phyloP scores from a whole-genome alignment of 1,139 yeast genomes.

The Lodderomyces margitis region DNA sequence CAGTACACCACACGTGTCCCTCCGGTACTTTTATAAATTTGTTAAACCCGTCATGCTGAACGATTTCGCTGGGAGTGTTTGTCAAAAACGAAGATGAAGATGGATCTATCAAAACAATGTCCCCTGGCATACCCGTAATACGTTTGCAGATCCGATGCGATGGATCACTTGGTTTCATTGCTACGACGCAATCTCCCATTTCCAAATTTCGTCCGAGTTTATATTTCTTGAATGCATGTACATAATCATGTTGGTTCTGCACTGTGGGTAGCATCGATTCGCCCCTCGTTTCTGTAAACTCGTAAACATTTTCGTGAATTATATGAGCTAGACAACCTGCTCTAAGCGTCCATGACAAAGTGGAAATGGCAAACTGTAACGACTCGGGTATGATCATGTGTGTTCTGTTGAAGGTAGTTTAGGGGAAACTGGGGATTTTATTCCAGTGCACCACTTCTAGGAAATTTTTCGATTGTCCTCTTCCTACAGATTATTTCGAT shows the following conservation, averaged over 20 bases:
- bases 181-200: constrained; percentile 87
- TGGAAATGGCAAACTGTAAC: constrained; percentile 30
- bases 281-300: constrained; percentile 81
- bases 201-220: constrained; percentile 58
- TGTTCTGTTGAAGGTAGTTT: background rate
- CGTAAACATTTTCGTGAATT: constrained; percentile 64
- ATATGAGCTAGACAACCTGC: constrained; percentile 71
- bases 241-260: constrained; percentile 71
- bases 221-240: constrained; percentile 66
- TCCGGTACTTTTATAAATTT: constrained; percentile 69
- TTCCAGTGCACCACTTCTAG: no score
- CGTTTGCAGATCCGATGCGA: constrained; percentile 85
- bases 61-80: constrained; percentile 27
- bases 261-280: constrained; percentile 95
- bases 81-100: constrained; percentile 57
- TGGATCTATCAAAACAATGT: constrained; percentile 77
- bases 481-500: background rate
- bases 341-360: constrained; percentile 49
- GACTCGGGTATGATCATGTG: constrained; percentile 20
- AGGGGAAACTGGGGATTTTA: background rate
- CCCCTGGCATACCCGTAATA: constrained; percentile 96
- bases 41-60: constrained; percentile 47
- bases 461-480: constrained; percentile 2
- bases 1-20: constrained; percentile 98
- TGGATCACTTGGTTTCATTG: constrained; percentile 88